Evolutionary conservation across 306 rosid genomes (phyloP), one percentile per base, ranked within the genome.

Genomic region (Corylus americana): DNA sequence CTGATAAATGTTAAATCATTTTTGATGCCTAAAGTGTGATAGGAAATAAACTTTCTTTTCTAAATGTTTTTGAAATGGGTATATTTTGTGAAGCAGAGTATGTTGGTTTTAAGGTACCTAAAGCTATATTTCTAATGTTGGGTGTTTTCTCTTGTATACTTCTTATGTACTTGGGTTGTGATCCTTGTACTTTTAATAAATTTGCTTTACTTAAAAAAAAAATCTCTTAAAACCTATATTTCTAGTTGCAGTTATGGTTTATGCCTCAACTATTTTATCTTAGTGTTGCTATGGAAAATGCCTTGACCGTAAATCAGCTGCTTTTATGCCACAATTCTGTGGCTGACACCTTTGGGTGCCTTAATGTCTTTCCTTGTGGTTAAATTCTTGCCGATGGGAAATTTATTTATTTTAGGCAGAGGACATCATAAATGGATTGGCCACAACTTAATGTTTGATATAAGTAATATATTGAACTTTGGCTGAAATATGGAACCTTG

Each of bases 361-460:
- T 29, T 62, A 62, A 29, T 62, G 68, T 62, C n/a, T 62, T 62
- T 62, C 68, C 68, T 62, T 27, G 42, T 29, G 68, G 44, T 62
- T 62, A 62, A 62, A 62, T 62, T 37, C 8, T 13, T 12, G n/a
- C 39, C 29, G n/a, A 55, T 7, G 45, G 45, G 45, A 42, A 42
- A 5, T 42, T 5, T 42, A 42, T 42, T 42, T 42, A 42, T 42
- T 55, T 18, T n/a, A 55, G 22, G 61, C 22, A 55, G 61, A 7
- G 22, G 8, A n/a, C 27, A 25, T 59, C 35, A 22, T 59, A 59
- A 59, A 25, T 59, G 66, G 66, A 17, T 25, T 25, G 66, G 16
- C 37, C 35, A 58, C 31, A 22, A 4, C 12, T 9, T 58, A 59
- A 25, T 11, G 31, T 59, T 59, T 55, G 61, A 17, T 42, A 42